Conservation (phyloP, 306 rosid genomes). For the Spatholobus suberectus region DNA sequence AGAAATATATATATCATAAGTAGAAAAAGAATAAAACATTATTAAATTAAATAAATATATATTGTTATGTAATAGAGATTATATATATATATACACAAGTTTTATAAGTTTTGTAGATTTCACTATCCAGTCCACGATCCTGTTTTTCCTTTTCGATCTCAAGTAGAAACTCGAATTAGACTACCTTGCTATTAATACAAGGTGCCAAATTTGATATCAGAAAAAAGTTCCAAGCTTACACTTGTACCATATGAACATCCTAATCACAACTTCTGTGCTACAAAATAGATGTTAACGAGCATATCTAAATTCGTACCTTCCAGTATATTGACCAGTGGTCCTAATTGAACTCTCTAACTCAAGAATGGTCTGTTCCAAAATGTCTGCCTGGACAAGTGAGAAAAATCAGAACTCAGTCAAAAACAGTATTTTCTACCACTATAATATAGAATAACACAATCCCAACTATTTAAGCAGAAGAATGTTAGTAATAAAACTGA, state of each 20-base stretch:
- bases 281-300: neutral
- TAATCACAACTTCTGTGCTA: conserved; percentile 7
- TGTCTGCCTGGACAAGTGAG: conserved; percentile 72
- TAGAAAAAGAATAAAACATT: no score
- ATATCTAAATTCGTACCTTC: conserved; percentile 59
- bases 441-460: neutral
- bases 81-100: no score
- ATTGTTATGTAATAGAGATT: no score
- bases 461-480: conserved; percentile 7
- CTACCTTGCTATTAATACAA: no score
- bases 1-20: no score
- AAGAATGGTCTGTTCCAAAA: conserved; percentile 80
- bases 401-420: conserved; percentile 29
- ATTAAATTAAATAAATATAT: no score
- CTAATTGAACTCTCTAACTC: conserved; percentile 76
- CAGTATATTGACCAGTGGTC: conserved; percentile 73
- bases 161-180: no score
- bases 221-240: neutral
- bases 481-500: conserved; percentile 46
- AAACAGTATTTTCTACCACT: conserved; percentile 29
- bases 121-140: no score
- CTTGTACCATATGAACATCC: conserved; percentile 7
- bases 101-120: no score
- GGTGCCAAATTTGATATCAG: neutral
- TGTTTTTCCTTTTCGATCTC: no score